These are phyloP conservation scores for Pythium myriotylum DNA, from an alignment of 352 stramenopile species.

Conservation along the genomic window DNA sequence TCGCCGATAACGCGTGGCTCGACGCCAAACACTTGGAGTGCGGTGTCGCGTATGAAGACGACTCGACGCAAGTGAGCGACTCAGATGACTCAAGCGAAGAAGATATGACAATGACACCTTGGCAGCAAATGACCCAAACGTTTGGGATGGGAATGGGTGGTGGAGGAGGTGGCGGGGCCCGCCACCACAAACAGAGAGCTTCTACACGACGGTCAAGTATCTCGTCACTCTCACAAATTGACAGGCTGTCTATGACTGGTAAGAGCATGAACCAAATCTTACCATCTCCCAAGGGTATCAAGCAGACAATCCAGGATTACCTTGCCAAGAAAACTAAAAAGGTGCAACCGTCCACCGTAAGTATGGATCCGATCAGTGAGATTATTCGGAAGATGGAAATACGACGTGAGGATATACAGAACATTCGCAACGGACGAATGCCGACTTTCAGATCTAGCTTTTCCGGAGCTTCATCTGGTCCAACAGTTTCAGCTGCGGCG, in stretches of 20 bases:
- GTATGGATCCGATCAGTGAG: conserved; percentile 26
- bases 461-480: conserved; percentile 1
- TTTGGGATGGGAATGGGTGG: conserved; percentile 67
- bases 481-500: neutral
- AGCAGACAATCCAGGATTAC: conserved; percentile 66
- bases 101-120: conserved; percentile 79
- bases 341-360: conserved; percentile 47
- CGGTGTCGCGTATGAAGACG: conserved; percentile 72
- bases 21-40: conserved; percentile 76
- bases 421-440: neutral
- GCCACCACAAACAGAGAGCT: conserved; percentile 23
- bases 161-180: conserved; percentile 31
- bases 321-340: conserved; percentile 70
- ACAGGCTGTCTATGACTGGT: conserved; percentile 55
- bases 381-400: conserved; percentile 32
- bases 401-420: conserved; percentile 20
- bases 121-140: conserved; percentile 86
- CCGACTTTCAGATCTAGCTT: conserved; percentile 10
- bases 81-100: conserved; percentile 77
- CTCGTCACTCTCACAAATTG: conserved; percentile 65
- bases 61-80: conserved; percentile 85
- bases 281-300: conserved; percentile 55
- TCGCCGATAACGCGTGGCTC: conserved; percentile 38
- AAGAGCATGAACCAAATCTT: conserved; percentile 56
- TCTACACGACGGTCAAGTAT: conserved; percentile 58